Percentiles rank a stretch among this genome's conserved stretches.
phyloP scores from a whole-genome alignment of 495 filamentous ascomycete genomes.

The Penicillium fimorum region DNA sequence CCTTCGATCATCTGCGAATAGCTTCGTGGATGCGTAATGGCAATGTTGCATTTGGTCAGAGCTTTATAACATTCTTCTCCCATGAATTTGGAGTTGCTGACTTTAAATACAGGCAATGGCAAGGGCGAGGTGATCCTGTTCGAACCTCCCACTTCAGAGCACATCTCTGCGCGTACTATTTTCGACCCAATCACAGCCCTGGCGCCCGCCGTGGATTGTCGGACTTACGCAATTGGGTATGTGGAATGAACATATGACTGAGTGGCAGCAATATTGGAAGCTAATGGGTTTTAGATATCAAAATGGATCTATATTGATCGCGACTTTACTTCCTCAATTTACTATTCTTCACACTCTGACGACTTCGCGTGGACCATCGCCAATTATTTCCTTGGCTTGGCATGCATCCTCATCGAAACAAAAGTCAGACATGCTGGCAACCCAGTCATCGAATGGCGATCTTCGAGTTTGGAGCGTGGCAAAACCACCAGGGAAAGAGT shows the following conservation, averaged over 20 bases:
- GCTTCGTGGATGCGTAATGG: constrained; percentile 98
- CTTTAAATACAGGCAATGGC: constrained; percentile 61
- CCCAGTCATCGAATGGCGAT: constrained; percentile 88
- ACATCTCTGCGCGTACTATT: constrained; percentile 88
- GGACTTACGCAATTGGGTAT: constrained; percentile 95
- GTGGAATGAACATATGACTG: constrained; percentile 6
- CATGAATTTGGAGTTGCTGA: constrained; percentile 1
- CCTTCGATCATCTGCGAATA: constrained; percentile 80
- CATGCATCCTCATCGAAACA: constrained; percentile 95
- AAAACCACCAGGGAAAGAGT: constrained; percentile 71
- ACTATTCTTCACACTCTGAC: constrained; percentile 92
- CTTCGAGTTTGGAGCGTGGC: constrained; percentile 95
- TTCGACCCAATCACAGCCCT: constrained; percentile 91
- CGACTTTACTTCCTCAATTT: constrained; percentile 84
- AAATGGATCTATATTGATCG: constrained; percentile 92
- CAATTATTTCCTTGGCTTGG: constrained; percentile 89
- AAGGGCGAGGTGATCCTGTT: constrained; percentile 95
- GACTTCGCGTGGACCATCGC: constrained; percentile 76
- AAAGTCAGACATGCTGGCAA: constrained; percentile 97
- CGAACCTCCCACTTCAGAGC: constrained; percentile 88
- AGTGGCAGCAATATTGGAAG: neutral
- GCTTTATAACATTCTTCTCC: neutral
- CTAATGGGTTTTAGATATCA: constrained; percentile 62
- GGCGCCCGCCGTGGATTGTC: constrained; percentile 87
- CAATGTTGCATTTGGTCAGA: constrained; percentile 90